Evolutionary conservation across 1,139 yeast species (phyloP).

Genomic region (Debaryomycetaceae sp.): DNA sequence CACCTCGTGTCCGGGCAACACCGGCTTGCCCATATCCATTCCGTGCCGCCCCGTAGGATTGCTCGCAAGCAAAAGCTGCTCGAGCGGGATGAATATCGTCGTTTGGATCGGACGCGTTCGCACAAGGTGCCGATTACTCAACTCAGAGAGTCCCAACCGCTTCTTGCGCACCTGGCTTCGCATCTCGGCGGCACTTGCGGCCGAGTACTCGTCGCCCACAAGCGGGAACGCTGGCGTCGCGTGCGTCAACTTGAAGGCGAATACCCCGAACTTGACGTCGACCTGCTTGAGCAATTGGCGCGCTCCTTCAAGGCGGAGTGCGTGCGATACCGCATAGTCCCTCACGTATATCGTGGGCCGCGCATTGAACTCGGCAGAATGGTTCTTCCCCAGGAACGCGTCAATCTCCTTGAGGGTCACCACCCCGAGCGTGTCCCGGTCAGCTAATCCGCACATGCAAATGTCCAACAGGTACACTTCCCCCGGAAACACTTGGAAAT

Average conservation of each 20-base stretch:
- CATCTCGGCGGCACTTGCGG: slow-evolving; percentile 28
- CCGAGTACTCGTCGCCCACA: slow-evolving; percentile 23
- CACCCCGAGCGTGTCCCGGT: slow-evolving; percentile 46
- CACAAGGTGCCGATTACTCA: slow-evolving; percentile 70
- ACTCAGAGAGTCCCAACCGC: slow-evolving; percentile 73
- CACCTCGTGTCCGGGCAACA: slow-evolving; percentile 61
- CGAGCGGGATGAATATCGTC: slow-evolving; percentile 63
- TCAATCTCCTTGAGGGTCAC: slow-evolving; percentile 58
- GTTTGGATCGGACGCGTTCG: slow-evolving; percentile 64
- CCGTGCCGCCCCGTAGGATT: slow-evolving; percentile 59
- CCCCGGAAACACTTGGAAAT: slow-evolving; percentile 62
- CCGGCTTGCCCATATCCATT: slow-evolving; percentile 52
- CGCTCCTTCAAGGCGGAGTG: slow-evolving; percentile 64
- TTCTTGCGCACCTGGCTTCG: slow-evolving; percentile 45
- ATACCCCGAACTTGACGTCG: slow-evolving; percentile 71
- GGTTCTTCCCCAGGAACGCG: slow-evolving; percentile 51
- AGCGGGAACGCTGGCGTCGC: slow-evolving; percentile 52
- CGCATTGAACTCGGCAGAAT: slow-evolving; percentile 39
- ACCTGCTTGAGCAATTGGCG: slow-evolving; percentile 61
- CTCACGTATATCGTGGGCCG: slow-evolving; percentile 72
- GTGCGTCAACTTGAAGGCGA: slow-evolving; percentile 78
- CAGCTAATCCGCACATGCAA: slow-evolving; percentile 60
- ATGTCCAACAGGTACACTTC: slow-evolving; percentile 84
- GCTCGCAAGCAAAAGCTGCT: slow-evolving; percentile 46
- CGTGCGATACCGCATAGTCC: slow-evolving; percentile 74